phyloP scores from a whole-genome alignment of 495 filamentous ascomycete genomes.

The Choiromyces venosus region DNA sequence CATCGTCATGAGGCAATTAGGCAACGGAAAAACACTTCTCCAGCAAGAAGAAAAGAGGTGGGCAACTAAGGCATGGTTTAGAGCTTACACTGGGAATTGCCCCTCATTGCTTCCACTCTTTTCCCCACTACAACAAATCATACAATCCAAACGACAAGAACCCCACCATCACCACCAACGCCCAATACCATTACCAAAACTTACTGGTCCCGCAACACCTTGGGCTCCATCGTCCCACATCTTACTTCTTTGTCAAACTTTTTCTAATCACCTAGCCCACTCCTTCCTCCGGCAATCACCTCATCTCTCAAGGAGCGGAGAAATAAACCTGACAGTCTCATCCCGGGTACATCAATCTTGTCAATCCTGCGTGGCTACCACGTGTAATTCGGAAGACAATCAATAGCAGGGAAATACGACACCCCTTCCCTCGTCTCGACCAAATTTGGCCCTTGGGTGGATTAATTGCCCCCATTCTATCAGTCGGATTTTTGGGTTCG shows the following conservation, averaged over 20 bases:
- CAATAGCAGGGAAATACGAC: neutral
- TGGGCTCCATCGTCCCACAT: neutral
- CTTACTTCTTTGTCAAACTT: neutral
- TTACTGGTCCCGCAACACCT: neutral
- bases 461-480: neutral
- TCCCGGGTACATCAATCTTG: neutral
- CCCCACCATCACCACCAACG: conserved; percentile 11
- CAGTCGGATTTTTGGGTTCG: neutral
- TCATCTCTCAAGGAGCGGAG: neutral
- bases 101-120: neutral
- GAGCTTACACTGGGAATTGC: neutral
- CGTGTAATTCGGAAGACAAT: neutral
- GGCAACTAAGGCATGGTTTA: neutral
- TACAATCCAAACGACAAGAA: conserved; percentile 5
- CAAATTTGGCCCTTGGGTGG: neutral
- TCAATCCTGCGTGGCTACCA: neutral
- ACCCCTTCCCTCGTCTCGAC: neutral
- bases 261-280: neutral
- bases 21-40: neutral
- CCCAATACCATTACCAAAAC: neutral
- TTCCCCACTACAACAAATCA: neutral
- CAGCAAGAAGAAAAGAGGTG: neutral
- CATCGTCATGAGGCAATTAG: neutral
- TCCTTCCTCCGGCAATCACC: neutral
- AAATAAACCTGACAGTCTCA: neutral